Conservation (phyloP, 805 yeast species). For the Zygoascus flipseniorum region DNA sequence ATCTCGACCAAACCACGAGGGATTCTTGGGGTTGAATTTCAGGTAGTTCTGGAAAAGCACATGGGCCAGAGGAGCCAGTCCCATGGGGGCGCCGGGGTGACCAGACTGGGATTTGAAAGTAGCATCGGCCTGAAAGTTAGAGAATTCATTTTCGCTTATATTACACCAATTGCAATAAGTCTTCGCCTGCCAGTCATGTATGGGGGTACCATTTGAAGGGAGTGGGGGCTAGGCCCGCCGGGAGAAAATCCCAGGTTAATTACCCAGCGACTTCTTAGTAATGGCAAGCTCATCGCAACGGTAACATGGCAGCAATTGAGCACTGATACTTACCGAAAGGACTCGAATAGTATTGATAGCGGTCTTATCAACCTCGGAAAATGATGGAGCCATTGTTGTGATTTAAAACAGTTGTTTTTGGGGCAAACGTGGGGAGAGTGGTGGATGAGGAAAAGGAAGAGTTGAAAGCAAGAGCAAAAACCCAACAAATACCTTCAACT, state of each 20-base stretch:
- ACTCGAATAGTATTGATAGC: conserved; percentile 85
- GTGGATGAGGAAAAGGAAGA: not conserved
- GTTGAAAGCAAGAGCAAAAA: not conserved
- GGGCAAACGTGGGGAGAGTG: not conserved
- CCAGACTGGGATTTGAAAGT: conserved; percentile 89
- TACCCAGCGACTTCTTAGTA: not conserved
- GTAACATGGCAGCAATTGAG: not conserved
- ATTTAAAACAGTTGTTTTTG: not conserved
- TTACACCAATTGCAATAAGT: too few relatives aligned
- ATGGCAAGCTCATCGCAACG: not conserved
- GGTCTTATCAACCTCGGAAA: conserved; percentile 55
- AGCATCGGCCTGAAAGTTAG: conserved; percentile 50
- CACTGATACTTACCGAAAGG: conserved; percentile 46
- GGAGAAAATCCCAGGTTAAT: not conserved
- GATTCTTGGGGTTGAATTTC: conserved; percentile 85
- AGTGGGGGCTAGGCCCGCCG: not conserved
- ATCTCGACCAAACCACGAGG: conserved; percentile 90
- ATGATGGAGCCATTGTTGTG: conserved; percentile 14
- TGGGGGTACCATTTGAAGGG: not conserved
- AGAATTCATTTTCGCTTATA: not conserved
- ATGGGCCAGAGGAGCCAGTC: conserved; percentile 94
- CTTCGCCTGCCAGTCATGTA: not conserved
- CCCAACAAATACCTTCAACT: not conserved
- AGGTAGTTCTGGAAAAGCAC: conserved; percentile 64
- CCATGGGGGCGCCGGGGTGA: conserved; percentile 99